Evolutionary conservation across 2,329 filamentous ascomycete species (phyloP), one percentile per base, ranked within the genome.

Genomic region (Apiospora rasikravindrae): DNA sequence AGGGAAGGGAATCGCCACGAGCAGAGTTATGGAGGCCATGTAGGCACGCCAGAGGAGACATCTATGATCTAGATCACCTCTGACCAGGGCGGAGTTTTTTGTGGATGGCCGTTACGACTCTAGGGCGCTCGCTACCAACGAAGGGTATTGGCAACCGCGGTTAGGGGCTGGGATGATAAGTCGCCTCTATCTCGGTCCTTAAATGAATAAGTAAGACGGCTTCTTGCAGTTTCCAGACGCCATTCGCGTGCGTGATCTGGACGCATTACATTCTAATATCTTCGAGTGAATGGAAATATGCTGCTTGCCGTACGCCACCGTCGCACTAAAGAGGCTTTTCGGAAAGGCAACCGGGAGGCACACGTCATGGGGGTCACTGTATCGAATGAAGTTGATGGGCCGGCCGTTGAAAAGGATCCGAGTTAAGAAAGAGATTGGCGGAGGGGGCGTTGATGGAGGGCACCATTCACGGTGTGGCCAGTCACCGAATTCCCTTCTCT

Each of bases 321-420:
- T 64, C 57, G 13, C 57, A 64, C 57, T 29, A 64, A 64, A 64
- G 33, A 64, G 57, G 57, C 19, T 64, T 64, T 64, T 64, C 57
- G 57, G 57, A 64, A 64, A 64, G 57, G 57, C 57, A 64, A 64
- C 57, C 57, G 57, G 57, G 22, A 33, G 33, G 53, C 57, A 33
- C 57, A 64, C 57, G 57, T 64, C 33, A 64, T 64, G 57, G 57
- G 33, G 33, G 57, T n/a, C 19, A n/a, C 22, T n/a, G 33, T 64
- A 64, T 40, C 37, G 57, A 14, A 61, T 22, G 33, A 22, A 24
- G 19, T 22, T 64, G 57, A 40, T 64, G 29, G 57, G 33, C 22
- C 33, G 57, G 57, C 29, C 57, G 57, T 64, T 64, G 57, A 64
- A 64, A 40, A 64, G 33, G 57, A 64, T 64, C 57, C 57, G 57